phyloP scores from a whole-genome alignment of 2,329 filamentous ascomycete genomes.

The Apiospora saccharicola region DNA sequence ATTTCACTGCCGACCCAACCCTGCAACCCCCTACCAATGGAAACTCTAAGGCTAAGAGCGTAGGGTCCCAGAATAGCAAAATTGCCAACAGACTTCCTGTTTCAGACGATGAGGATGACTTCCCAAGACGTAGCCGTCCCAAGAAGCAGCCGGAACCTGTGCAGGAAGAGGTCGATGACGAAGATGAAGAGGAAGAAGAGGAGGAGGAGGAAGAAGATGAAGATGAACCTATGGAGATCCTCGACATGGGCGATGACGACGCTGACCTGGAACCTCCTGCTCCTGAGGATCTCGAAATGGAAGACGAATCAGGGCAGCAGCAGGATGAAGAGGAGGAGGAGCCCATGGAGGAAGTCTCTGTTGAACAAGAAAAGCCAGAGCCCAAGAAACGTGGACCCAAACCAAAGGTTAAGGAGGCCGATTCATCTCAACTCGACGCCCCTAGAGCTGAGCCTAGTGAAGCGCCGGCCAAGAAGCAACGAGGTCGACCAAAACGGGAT shows the following conservation, averaged over 20 bases:
- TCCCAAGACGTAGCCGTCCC: constrained; percentile 36
- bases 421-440: constrained; percentile 18
- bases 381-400: constrained; percentile 40
- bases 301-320: constrained; percentile 33
- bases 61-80: constrained; percentile 34
- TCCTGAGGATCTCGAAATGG: constrained; percentile 33
- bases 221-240: constrained; percentile 27
- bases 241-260: constrained; percentile 29
- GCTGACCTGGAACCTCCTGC: not conserved
- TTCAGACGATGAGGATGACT: constrained; percentile 41
- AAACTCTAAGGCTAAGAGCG: constrained; percentile 37
- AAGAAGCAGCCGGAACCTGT: constrained; percentile 31
- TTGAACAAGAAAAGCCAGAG: constrained; percentile 34
- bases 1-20: constrained; percentile 51
- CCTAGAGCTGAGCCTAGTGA: constrained; percentile 25
- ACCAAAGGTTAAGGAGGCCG: constrained; percentile 29
- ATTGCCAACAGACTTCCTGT: constrained; percentile 32
- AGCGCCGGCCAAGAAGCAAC: constrained; percentile 27
- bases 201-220: constrained; percentile 29
- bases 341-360: constrained; percentile 28
- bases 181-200: constrained; percentile 39
- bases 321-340: constrained; percentile 33
- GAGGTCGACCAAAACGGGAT: constrained; percentile 12
- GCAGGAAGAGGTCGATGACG: constrained; percentile 33
- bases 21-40: constrained; percentile 34